A percentile compares a stretch with the other conserved stretches of the same genome.
phyloP scores from a whole-genome alignment of 2,329 filamentous ascomycete genomes.

The Bertia moriformis region DNA sequence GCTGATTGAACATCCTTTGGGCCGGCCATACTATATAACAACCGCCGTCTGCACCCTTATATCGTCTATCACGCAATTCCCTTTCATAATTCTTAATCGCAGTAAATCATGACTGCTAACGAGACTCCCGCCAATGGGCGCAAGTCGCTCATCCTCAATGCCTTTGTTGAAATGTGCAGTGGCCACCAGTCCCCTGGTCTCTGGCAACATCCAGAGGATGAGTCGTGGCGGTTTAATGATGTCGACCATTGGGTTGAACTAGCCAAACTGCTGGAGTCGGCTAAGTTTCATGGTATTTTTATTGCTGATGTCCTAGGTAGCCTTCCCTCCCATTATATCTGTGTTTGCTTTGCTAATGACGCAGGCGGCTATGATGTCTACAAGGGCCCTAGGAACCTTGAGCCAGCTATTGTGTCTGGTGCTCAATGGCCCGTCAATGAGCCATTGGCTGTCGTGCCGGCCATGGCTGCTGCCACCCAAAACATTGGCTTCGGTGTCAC shows the following conservation, averaged over 20 bases:
- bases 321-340: neutral
- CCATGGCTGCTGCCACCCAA: conserved; percentile 57
- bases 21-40: no score
- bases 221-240: conserved; percentile 44
- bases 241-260: conserved; percentile 46
- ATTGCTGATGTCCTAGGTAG: conserved; percentile 48
- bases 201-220: conserved; percentile 49
- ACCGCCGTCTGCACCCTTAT: no score
- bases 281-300: conserved; percentile 52
- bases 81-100: conserved; percentile 5
- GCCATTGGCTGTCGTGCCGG: conserved; percentile 47
- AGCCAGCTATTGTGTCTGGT: conserved; percentile 44
- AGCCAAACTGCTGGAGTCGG: conserved; percentile 41
- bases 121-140: no score
- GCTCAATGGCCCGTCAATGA: conserved; percentile 62
- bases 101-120: conserved; percentile 5
- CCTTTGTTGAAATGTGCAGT: conserved; percentile 32
- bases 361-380: conserved; percentile 59
- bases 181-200: conserved; percentile 30
- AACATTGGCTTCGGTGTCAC: conserved; percentile 59
- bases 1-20: no score
- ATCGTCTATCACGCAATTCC: conserved; percentile 1
- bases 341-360: neutral
- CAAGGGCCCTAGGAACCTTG: conserved; percentile 34
- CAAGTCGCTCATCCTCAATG: conserved; percentile 32